Base-by-base conservation (phyloP, 2,329 filamentous ascomycete species). In the Thielaviopsis punctulata region DNA sequence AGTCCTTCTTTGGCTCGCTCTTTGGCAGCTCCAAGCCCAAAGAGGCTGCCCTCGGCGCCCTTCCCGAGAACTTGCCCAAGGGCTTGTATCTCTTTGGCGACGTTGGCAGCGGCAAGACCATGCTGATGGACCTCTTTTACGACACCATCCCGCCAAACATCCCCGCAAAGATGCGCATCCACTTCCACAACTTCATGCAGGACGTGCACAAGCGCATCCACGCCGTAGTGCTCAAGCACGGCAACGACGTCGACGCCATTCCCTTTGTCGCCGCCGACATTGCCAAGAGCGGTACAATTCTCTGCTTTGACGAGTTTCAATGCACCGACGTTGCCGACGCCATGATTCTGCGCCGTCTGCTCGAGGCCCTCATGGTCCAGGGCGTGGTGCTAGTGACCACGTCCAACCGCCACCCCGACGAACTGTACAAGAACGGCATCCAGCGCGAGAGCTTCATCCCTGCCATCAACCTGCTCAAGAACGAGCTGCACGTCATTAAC, bases 151-250 rank as follows among this genome's bases (percentile, higher is more conserved):
- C 92, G 0, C 65, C 71, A 15, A 82, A 83, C 55, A 88, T 96
- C 58, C 76, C 73, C 53, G 79, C 80, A 27, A 95, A 95, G 70
- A 93, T 83, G 46, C 77, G 92, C 47, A 95, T 98, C 62, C 92
- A 98, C 70, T 98, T 98, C 68, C 88, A 96, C 71, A 95, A 95
- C 65, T 98, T 98, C 71, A 98, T 98, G 92, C 92, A 96, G 66
- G 86, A 94, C 65, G 84, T 96, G 48, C 92, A 98, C 69, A 87
- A 83, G 65, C 77, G 90, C 56, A 70, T 96, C 60, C 92, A 96
- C 69, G 80, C 79, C 63, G 82, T 94, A 68, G 95, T 95, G 70
- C 83, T 92, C 76, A 70, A 81, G 60, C 79, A 94, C 64, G 92
- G 92, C 25, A 88, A 81, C 62, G 88, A 95, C 59, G 76, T 95